These are phyloP conservation scores for Naumovozyma dairenensis DNA, from an alignment of 805 yeast genomes.

Conservation along the genomic window DNA sequence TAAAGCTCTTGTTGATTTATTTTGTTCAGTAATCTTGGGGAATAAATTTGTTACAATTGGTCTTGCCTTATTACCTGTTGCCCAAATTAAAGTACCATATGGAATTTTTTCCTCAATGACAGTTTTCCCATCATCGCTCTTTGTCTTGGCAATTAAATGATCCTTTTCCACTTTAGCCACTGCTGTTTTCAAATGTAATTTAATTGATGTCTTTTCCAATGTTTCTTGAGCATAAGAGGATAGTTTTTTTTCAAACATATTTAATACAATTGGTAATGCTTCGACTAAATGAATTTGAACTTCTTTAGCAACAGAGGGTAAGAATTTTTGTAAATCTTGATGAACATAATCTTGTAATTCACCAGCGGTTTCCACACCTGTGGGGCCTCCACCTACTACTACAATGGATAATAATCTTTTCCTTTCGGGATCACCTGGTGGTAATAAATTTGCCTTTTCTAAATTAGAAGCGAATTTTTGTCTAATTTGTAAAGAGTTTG, in stretches of 20 bases:
- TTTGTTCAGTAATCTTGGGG: slow-evolving; percentile 66
- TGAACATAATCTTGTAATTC: slow-evolving; percentile 90
- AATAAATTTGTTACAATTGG: slow-evolving; percentile 58
- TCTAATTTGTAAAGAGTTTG: slow-evolving; percentile 77
- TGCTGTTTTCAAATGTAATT: slow-evolving; percentile 76
- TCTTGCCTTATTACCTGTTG: slow-evolving; percentile 90
- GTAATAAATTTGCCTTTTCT: slow-evolving; percentile 80
- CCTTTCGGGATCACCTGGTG: slow-evolving; percentile 70
- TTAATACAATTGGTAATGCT: slow-evolving; percentile 80
- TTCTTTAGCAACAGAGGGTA: slow-evolving; percentile 79
- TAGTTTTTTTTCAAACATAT: slow-evolving; percentile 37
- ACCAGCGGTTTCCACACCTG: slow-evolving; percentile 96
- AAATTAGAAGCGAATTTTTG: slow-evolving; percentile 73
- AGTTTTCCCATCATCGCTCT: slow-evolving; percentile 55
- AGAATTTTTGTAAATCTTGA: slow-evolving; percentile 79
- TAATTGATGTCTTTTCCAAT: slow-evolving; percentile 45
- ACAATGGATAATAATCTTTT: slow-evolving; percentile 77
- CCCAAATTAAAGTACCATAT: slow-evolving; percentile 92
- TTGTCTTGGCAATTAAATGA: slow-evolving; percentile 62
- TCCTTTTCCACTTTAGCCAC: slow-evolving; percentile 75
- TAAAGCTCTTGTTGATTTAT: slow-evolving; percentile 77
- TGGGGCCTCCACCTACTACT: slow-evolving; percentile 97
- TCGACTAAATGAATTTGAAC: slow-evolving; percentile 80
- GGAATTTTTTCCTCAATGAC: slow-evolving; percentile 52
- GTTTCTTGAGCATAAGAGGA: slow-evolving; percentile 37